Conservation (phyloP, 2,329 filamentous ascomycete genomes). For the Dactylella cylindrospora region DNA sequence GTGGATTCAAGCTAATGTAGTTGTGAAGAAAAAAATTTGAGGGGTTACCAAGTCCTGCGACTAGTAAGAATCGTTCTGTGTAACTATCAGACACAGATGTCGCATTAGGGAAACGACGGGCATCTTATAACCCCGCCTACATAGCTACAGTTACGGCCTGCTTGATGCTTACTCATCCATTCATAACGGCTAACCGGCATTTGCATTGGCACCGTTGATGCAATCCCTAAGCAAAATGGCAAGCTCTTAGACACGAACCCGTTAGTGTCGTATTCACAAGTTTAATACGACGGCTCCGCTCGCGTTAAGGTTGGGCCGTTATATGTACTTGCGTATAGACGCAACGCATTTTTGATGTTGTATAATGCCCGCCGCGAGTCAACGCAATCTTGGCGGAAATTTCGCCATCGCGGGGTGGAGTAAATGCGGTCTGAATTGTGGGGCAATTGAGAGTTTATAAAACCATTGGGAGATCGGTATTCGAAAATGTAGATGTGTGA, state of each 20-base stretch:
- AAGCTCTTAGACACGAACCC: constrained; percentile 5
- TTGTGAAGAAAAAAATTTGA: background rate
- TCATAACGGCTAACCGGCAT: constrained; percentile 23
- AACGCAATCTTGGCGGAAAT: constrained; percentile 43
- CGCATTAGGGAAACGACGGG: background rate
- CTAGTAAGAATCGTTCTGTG: background rate
- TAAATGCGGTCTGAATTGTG: too few species aligned
- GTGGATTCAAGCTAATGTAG: background rate
- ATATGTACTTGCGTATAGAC: background rate
- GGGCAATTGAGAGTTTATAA: too few species aligned
- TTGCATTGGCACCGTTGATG: background rate
- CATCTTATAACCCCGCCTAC: background rate
- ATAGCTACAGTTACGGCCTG: background rate
- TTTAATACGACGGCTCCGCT: background rate
- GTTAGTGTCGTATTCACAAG: background rate
- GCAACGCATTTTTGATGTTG: constrained; percentile 25
- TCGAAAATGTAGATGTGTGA: too few species aligned
- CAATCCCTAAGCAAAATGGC: constrained; percentile 31
- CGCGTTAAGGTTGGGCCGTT: background rate
- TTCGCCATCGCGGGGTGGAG: constrained; percentile 39
- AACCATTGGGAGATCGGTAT: too few species aligned
- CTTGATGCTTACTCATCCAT: background rate
- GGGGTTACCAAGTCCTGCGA: background rate
- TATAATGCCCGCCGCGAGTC: constrained; percentile 8
- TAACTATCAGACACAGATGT: background rate